Evolutionary conservation across 139 green algal genomes (phyloP).

Genomic region (Microglena sp.): DNA sequence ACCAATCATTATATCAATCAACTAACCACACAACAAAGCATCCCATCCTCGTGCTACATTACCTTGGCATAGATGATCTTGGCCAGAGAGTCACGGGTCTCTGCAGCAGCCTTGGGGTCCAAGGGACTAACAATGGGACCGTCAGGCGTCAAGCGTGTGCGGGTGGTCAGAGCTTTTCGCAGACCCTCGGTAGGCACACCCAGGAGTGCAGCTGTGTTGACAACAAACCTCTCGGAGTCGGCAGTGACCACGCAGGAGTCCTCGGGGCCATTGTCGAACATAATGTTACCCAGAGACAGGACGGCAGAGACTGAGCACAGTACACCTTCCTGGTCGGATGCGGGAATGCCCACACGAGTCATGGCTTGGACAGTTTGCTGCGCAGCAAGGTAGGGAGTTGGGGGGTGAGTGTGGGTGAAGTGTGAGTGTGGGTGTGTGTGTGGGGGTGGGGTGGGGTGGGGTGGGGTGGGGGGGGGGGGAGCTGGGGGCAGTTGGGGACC

Average conservation of each 20-base stretch:
- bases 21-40: no score
- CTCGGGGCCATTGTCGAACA: constrained; percentile 37
- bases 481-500: no score
- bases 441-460: no score
- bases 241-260: constrained; percentile 9
- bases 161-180: constrained; percentile 75
- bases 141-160: constrained; percentile 80
- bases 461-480: no score
- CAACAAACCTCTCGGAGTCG: no score
- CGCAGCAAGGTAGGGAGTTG: neutral
- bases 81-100: constrained; percentile 87
- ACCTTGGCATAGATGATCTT: constrained; percentile 87
- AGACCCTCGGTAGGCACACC: constrained; percentile 64
- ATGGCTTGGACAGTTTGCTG: constrained; percentile 82
- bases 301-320: constrained; percentile 83
- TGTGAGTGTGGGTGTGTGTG: no score
- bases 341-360: constrained; percentile 86
- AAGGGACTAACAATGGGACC: constrained; percentile 84
- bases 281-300: constrained; percentile 91
- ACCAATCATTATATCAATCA: no score
- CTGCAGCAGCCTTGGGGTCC: constrained; percentile 60
- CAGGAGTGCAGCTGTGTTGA: constrained; percentile 58
- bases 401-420: neutral
- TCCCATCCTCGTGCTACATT: no score
- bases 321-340: constrained; percentile 52